Base-by-base conservation (phyloP, 805 yeast genomes). In the Alloascoidea hylecoeti region DNA sequence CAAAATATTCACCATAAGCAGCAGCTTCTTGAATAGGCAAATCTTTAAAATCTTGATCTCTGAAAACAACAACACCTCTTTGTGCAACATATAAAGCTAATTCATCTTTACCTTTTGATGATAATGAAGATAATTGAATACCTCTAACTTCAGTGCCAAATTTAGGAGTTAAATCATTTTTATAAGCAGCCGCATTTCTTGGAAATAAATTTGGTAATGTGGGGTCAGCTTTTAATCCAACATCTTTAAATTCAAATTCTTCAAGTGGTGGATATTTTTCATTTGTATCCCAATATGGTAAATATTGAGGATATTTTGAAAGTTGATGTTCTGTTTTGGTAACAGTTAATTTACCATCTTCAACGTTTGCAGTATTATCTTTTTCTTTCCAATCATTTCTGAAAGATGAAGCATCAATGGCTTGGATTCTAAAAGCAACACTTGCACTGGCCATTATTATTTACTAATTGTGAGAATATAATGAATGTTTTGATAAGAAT, bases 211-310 rank as follows among this genome's bases (percentile, higher is more conserved):
- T 68, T 16, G 65, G 62, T 38, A 72, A 64, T 2, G 54, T 43
- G n/a, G 74, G 69, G 50, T 78, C 79, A n/a, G 79, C 86, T 39
- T 68, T 60, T 18, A 61, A 53, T n/a, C 78, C 86, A n/a, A 77
- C 74, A 48, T 79, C 88, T 19, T 54, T 54, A 49, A 61, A 68
- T 49, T 70, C 72, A 57, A 72, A 75, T 40, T 70, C 70, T 46
- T 66, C 64, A 45, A 69, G 61, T 13, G 76, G 69, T n/a, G n/a
- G n/a, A n/a, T n/a, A n/a, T 46, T 68, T 68, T 48, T 72, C 67
- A 15, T 51, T 58, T 23, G n/a, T n/a, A 49, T 76, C 72, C 80
- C 80, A 77, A 1, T 80, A 68, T 13, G 85, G 85, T 35, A 76
- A 62, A 58, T 70, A 78, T 9, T 23, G 30, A 9, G 30, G 30